Base-by-base conservation (phyloP, 148 eudicot species). In the Simmondsia chinensis region DNA sequence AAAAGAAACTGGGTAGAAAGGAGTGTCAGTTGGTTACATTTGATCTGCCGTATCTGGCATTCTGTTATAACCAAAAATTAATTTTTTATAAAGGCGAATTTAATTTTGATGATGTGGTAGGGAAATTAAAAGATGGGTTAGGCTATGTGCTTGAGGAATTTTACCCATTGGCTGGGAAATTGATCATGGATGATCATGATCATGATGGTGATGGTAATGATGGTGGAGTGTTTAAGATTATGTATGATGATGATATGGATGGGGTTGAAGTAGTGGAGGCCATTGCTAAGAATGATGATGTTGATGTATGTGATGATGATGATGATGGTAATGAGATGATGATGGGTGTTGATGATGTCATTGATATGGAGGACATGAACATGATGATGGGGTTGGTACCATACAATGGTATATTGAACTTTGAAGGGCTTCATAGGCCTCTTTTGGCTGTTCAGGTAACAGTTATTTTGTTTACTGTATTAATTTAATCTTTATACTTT, bases 11-110 rank as follows among this genome's bases (percentile, higher is more conserved):
- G 5, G 94, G 94, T 6, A 70, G 63, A 50, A 58, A 37, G 46
- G 95, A 91, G 32, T 85, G 88, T 42, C 95, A 85, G 21, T 26
- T 91, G 52, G 70, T 79, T 25, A 91, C 99, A 33, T 91, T 91
- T 60, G 99, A 91, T 61, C 78, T 91, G 3, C 95, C 99, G 7
- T 91, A 91, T 49, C 17, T 91, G 33, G 95, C 86, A 29, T 91
- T 91, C 36, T 91, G 60, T 58, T 91, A 91, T 59, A 91, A 85
- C 73, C 99, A 91, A 32, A 91, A 91, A 57, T 42, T 91, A 37
- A 11, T 91, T 10, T 25, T 91, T 36, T 91, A 85, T 71, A 77
- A 79, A 49, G 79, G 67, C n/a, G 2, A 50, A 56, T n/a, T n/a
- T 20, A 60, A 65, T 5, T 85, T 72, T 36, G 89, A 79, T 39